phyloP scores from a whole-genome alignment of 176 grass and related monocot genomes.

The Sorghum bicolor region DNA sequence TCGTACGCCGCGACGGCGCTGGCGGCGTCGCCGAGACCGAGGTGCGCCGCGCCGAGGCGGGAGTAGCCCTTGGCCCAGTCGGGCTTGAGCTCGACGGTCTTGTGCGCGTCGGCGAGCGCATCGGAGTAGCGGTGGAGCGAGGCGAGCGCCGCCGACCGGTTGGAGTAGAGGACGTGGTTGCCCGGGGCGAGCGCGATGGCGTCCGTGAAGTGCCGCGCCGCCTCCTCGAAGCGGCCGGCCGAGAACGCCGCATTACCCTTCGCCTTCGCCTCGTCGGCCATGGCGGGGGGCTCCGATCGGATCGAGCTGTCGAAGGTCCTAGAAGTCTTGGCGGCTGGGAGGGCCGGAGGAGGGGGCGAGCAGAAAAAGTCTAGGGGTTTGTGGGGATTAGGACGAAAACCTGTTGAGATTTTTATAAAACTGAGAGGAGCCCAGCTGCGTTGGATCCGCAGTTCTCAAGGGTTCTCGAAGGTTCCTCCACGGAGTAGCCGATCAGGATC shows the following conservation, averaged over 20 bases:
- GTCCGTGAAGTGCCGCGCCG: conserved; percentile 62
- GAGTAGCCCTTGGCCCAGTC: conserved; percentile 99
- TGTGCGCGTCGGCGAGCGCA: conserved; percentile 73
- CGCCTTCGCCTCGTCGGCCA: conserved; percentile 81
- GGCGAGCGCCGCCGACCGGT: conserved; percentile 93
- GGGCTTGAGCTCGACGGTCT: conserved; percentile 88
- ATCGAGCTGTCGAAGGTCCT: conserved; percentile 16
- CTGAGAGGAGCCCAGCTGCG: not conserved
- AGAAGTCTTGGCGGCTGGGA: conserved; percentile 26
- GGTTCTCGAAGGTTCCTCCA: conserved; percentile 54
- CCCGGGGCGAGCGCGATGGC: conserved; percentile 62
- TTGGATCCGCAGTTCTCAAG: conserved; percentile 30
- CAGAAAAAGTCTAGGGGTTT: not conserved
- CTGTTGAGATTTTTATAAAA: conserved; percentile 58
- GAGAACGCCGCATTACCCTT: conserved; percentile 75
- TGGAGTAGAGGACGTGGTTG: conserved; percentile 94
- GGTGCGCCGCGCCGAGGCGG: conserved; percentile 81
- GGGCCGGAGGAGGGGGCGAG: not conserved
- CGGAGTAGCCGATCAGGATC: not conserved
- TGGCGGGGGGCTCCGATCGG: conserved; percentile 42
- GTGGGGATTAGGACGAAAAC: conserved; percentile 20
- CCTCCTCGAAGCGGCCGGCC: conserved; percentile 61
- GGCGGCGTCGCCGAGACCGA: conserved; percentile 63
- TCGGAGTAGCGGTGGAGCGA: conserved; percentile 82
- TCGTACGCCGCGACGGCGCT: conserved; percentile 69